Base-by-base conservation (phyloP, 192 early-diverging fungal genomes). In the Backusella westeae region DNA sequence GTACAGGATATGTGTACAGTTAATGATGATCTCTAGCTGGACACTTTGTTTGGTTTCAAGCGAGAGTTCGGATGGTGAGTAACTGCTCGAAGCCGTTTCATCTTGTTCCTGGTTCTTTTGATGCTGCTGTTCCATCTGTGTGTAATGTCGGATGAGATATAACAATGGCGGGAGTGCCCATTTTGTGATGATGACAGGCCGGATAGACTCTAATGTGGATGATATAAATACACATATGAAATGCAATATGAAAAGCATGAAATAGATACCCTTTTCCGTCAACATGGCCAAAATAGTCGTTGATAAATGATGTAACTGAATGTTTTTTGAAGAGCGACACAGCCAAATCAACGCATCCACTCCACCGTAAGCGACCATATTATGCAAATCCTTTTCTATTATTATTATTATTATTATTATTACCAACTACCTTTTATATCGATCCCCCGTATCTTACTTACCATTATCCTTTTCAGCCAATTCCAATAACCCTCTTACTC, bases 281-380 rank as follows among this genome's bases (percentile, higher is more conserved):
- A 89, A 49, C 17, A 80, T 82, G n/a, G 85, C 85, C 38, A 89
- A 72, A 23, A 85, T 80, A 15, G 81, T 81, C 10, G 88, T 86
- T 6, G 83, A 81, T 9, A 83, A 46, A 9, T 81, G 78, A 73
- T 89, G 88, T 6, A 89, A 70, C 23, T 88, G 82, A 12, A 39
- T 75, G 21, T 77, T 79, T 39, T 80, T 82, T 17, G 67, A 76
- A 34, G 78, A 59, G 26, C 75, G 78, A 72, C 87, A 87, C 3
- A 89, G 56, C 74, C 86, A 89, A 4, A 89, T 77, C 14, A 87
- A 66, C 4, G 88, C 85, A 73, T 89, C 88, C 15, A 89, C 49
- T 41, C 88, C 88, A 12, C 88, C 88, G 72, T 89, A 75, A 39
- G 68, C 83, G 6, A 88, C 52, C 14, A 89, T 78, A 70, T 76